Percentiles rank a stretch among this genome's conserved stretches.
Conservation (phyloP, 352 stramenopile species). For the Peronosclerospora sorghi region DNA sequence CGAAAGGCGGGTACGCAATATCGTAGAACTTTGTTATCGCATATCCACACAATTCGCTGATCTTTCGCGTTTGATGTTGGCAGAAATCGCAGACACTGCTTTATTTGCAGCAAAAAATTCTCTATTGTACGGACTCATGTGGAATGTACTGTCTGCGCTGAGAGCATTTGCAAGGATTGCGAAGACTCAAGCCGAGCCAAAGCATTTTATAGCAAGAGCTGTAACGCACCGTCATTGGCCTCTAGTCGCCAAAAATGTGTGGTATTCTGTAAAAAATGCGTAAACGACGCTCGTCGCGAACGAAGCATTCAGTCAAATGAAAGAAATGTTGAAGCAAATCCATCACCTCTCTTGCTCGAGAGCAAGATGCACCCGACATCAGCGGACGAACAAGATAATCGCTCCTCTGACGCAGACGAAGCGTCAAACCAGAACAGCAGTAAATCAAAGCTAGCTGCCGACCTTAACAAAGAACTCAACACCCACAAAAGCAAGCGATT, state of each 20-base stretch:
- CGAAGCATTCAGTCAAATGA: slow-evolving; percentile 21
- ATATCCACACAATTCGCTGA: not conserved
- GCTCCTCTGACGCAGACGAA: slow-evolving; percentile 19
- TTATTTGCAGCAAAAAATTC: slow-evolving; percentile 69
- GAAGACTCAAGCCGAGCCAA: slow-evolving; percentile 42
- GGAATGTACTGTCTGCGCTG: slow-evolving; percentile 53
- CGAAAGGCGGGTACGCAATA: slow-evolving; percentile 29
- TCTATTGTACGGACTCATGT: slow-evolving; percentile 46
- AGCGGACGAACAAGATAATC: slow-evolving; percentile 8
- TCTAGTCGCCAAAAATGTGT: slow-evolving; percentile 26
- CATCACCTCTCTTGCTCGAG: slow-evolving; percentile 24
- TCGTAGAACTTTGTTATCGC: not conserved
- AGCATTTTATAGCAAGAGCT: slow-evolving; percentile 31
- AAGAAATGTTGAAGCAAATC: slow-evolving; percentile 4
- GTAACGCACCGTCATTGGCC: slow-evolving; percentile 22
- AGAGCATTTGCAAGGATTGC: slow-evolving; percentile 65
- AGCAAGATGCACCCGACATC: slow-evolving; percentile 23
- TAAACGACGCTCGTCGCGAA: slow-evolving; percentile 32
- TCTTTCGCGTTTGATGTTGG: not conserved
- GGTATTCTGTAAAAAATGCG: slow-evolving; percentile 52
- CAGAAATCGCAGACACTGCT: slow-evolving; percentile 51
- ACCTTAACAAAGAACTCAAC: slow-evolving; percentile 3
- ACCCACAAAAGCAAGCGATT: slow-evolving; percentile 6
- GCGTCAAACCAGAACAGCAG: slow-evolving; percentile 41
- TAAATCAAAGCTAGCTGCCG: slow-evolving; percentile 16